Percentiles rank a stretch among this genome's conserved stretches.
phyloP scores from a whole-genome alignment of 108 stramenopile species.

The Nitzschia palea region DNA sequence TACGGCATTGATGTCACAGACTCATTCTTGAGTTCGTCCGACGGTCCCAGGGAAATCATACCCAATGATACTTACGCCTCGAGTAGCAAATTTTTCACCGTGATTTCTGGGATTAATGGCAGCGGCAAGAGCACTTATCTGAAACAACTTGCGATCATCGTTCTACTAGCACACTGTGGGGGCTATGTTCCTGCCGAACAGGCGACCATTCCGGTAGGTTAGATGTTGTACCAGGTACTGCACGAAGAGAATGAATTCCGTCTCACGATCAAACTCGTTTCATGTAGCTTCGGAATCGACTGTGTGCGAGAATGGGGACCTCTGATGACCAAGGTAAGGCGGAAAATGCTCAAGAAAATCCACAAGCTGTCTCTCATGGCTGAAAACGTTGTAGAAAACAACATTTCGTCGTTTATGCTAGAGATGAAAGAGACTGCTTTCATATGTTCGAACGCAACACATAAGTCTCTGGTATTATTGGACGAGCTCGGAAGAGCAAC shows the following conservation, averaged over 20 bases:
- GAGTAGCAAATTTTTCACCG: slow-evolving; percentile 61
- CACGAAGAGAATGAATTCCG: no score
- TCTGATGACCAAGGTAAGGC: slow-evolving; percentile 73
- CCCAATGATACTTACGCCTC: slow-evolving; percentile 82
- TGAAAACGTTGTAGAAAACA: slow-evolving; percentile 53
- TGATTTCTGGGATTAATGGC: slow-evolving; percentile 85
- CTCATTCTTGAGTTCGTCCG: slow-evolving; percentile 12
- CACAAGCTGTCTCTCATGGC: not conserved
- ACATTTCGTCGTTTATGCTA: slow-evolving; percentile 92
- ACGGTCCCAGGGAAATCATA: slow-evolving; percentile 34
- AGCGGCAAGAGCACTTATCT: slow-evolving; percentile 88
- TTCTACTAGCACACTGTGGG: slow-evolving; percentile 92
- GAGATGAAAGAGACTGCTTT: slow-evolving; percentile 95
- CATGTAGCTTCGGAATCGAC: slow-evolving; percentile 58
- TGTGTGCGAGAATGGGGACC: slow-evolving; percentile 87
- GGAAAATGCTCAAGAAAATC: not conserved
- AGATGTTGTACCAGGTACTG: not conserved
- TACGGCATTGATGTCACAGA: slow-evolving; percentile 66
- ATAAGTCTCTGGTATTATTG: slow-evolving; percentile 83
- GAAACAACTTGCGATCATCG: slow-evolving; percentile 89
- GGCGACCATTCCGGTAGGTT: slow-evolving; percentile 68
- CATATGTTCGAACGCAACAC: slow-evolving; percentile 80
- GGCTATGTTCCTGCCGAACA: slow-evolving; percentile 92
- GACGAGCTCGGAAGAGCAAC: slow-evolving; percentile 97
- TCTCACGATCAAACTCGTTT: not conserved